phyloP scores from a whole-genome alignment of 1,284 basidiomycete genomes.

The Trichosporon coremiiforme region DNA sequence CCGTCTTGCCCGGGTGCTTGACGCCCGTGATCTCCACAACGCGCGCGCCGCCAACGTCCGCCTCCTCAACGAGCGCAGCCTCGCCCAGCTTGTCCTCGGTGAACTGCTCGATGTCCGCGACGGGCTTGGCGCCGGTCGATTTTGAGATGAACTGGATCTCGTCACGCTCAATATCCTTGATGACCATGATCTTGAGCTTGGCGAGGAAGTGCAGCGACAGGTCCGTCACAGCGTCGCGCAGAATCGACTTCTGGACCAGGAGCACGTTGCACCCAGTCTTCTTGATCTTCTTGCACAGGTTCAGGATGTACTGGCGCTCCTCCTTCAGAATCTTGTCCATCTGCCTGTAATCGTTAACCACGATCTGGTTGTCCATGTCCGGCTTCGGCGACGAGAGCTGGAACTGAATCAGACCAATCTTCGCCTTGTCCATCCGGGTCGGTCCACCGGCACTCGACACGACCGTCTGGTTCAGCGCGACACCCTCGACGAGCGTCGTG shows the following conservation, averaged over 20 bases:
- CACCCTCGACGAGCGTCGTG: conserved; percentile 93
- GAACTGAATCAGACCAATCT: conserved; percentile 98
- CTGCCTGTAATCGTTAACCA: conserved; percentile 99
- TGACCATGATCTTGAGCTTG: conserved; percentile 93
- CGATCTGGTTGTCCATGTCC: conserved; percentile 99
- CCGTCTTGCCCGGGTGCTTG: conserved; percentile 92
- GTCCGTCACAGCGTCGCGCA: conserved; percentile 97
- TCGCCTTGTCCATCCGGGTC: conserved; percentile 95
- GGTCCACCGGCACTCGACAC: conserved; percentile 88
- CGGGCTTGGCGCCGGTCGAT: conserved; percentile 91
- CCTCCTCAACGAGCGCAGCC: conserved; percentile 90
- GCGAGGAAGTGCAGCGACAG: conserved; percentile 98
- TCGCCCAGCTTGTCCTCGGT: conserved; percentile 98
- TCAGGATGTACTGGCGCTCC: conserved; percentile 95
- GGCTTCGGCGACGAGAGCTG: conserved; percentile 97
- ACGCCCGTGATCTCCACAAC: conserved; percentile 94
- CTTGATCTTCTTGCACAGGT: conserved; percentile 99
- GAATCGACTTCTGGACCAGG: conserved; percentile 97
- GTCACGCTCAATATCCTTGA: conserved; percentile 98
- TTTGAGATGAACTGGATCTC: conserved; percentile 98
- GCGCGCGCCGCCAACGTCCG: conserved; percentile 79
- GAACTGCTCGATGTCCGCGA: conserved; percentile 97
- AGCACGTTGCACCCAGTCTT: conserved; percentile 99
- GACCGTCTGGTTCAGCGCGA: conserved; percentile 95
- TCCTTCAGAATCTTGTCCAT: conserved; percentile 99